Evolutionary conservation across 306 rosid species (phyloP).

Genomic region (Vigna mungo): DNA sequence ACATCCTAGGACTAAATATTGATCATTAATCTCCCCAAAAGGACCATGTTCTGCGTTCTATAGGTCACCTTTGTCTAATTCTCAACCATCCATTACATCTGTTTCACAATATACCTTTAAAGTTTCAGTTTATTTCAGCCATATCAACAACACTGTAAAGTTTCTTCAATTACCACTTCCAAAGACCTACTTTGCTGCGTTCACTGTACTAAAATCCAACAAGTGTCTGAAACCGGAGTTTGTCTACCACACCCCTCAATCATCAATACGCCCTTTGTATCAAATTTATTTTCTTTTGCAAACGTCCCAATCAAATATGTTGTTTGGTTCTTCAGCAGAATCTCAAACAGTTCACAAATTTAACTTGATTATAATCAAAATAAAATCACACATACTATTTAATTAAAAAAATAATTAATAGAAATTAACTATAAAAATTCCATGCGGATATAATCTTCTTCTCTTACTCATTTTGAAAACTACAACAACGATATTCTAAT

Average conservation of each 20-base stretch:
- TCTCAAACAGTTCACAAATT: background rate
- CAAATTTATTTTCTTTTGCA: background rate
- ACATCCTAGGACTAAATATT: background rate
- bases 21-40: too few relatives aligned
- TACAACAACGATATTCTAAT: too few relatives aligned
- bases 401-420: too few relatives aligned
- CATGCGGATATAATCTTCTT: too few relatives aligned
- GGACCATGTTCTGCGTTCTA: too few relatives aligned
- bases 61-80: background rate
- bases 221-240: constrained; percentile 11
- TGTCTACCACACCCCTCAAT: background rate
- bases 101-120: background rate
- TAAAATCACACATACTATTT: too few relatives aligned
- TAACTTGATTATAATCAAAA: background rate
- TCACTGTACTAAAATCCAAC: constrained; percentile 11
- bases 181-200: background rate
- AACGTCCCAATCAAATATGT: background rate
- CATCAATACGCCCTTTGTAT: background rate
- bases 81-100: too few relatives aligned
- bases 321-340: background rate
- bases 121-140: background rate
- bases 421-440: too few relatives aligned
- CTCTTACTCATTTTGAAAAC: too few relatives aligned
- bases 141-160: background rate
- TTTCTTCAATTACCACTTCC: background rate